These are phyloP conservation scores for Ophiostoma himal-ulmi DNA, from an alignment of 2,329 filamentous ascomycete genomes.

Conservation along the genomic window DNA sequence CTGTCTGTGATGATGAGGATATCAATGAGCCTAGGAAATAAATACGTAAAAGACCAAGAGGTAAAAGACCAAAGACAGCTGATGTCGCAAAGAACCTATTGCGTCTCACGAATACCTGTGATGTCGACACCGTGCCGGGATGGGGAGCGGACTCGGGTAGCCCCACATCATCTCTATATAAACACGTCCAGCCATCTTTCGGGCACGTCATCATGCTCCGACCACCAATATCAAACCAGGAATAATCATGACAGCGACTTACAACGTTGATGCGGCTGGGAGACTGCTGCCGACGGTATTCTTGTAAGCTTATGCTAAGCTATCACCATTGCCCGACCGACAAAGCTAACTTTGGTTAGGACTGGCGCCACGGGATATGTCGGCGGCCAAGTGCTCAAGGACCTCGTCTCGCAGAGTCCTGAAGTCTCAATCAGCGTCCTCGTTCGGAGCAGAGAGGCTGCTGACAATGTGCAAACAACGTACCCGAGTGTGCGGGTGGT, in stretches of 20 bases:
- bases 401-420: not conserved
- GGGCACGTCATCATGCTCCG: not conserved
- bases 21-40: not conserved
- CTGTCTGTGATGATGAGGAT: not conserved
- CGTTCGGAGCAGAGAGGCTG: not conserved
- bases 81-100: not conserved
- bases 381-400: not conserved
- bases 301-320: not conserved
- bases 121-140: not conserved
- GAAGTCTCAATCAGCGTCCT: not conserved
- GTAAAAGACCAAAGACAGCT: not conserved
- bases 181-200: not conserved
- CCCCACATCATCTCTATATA: not conserved
- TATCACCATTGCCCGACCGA: not conserved
- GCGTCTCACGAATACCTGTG: too few relatives aligned
- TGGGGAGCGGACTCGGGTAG: not conserved
- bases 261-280: not conserved
- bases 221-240: not conserved
- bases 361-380: not conserved
- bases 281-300: not conserved
- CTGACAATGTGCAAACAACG: not conserved
- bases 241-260: not conserved
- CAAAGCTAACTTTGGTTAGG: not conserved
- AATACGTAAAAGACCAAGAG: not conserved
- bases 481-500: not conserved